Evolutionary conservation across 139 green algal species (phyloP).

Genomic region (Ettlia oleoabundans): DNA sequence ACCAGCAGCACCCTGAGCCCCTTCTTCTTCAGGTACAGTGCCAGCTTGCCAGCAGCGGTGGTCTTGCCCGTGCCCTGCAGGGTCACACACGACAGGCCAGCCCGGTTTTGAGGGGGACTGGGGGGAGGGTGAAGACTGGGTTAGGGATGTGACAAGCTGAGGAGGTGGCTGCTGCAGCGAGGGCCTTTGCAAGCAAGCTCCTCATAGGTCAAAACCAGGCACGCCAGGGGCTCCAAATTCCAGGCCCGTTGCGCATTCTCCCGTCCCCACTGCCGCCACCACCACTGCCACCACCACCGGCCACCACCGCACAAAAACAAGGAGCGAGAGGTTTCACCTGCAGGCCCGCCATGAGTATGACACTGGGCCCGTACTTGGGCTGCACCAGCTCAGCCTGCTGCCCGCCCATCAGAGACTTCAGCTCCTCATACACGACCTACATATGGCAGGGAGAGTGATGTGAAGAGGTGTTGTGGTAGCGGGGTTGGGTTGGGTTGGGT

Average conservation of each 20-base stretch:
- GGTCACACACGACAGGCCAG: background rate
- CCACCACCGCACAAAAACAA: no score
- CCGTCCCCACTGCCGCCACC: background rate
- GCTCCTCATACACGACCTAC: slow-evolving; percentile 87
- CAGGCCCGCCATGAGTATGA: slow-evolving; percentile 89
- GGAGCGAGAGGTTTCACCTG: slow-evolving; percentile 47
- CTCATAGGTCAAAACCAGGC: no score
- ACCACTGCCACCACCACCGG: background rate
- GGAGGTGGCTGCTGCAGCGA: no score
- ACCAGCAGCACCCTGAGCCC: slow-evolving; percentile 86
- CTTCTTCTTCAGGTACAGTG: slow-evolving; percentile 82
- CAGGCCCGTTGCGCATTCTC: no score
- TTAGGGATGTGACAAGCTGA: no score
- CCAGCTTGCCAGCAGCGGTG: slow-evolving; percentile 95
- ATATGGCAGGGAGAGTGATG: background rate
- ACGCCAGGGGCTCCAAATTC: no score
- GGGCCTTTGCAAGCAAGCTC: no score
- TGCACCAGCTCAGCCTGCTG: slow-evolving; percentile 70
- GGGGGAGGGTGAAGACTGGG: background rate
- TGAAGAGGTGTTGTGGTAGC: no score
- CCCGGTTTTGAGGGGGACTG: background rate
- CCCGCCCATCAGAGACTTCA: slow-evolving; percentile 92
- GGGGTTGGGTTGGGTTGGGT: background rate
- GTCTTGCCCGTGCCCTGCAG: slow-evolving; percentile 99
- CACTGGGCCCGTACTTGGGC: slow-evolving; percentile 45